Percentiles rank a stretch among this genome's conserved stretches.
phyloP scores from a whole-genome alignment of 495 filamentous ascomycete genomes.

The Tuber umbilicatum region DNA sequence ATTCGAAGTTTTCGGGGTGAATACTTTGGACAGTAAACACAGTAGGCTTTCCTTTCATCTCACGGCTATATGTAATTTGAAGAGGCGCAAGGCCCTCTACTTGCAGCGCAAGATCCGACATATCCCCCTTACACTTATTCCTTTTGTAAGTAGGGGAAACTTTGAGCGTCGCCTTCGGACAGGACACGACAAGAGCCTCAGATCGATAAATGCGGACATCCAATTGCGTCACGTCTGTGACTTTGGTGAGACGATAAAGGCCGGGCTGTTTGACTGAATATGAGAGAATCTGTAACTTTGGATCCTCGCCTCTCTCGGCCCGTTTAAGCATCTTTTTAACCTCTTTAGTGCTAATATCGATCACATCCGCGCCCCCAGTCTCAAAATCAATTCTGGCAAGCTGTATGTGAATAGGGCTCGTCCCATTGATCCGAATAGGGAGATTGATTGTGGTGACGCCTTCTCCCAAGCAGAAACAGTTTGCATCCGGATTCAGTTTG shows the following conservation, averaged over 20 bases:
- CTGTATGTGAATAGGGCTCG: slow-evolving; percentile 77
- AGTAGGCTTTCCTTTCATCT: slow-evolving; percentile 64
- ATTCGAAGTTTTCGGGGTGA: slow-evolving; percentile 76
- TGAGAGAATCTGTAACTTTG: slow-evolving; percentile 52
- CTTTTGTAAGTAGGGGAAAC: slow-evolving; percentile 54
- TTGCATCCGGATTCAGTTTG: slow-evolving; percentile 69
- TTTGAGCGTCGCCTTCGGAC: slow-evolving; percentile 68
- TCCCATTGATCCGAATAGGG: slow-evolving; percentile 91
- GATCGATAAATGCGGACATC: slow-evolving; percentile 72
- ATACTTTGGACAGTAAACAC: slow-evolving; percentile 82
- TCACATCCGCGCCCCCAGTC: slow-evolving; percentile 66
- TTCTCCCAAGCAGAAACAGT: slow-evolving; percentile 69
- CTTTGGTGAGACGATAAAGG: slow-evolving; percentile 72
- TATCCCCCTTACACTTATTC: slow-evolving; percentile 65
- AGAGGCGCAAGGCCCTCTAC: slow-evolving; percentile 88
- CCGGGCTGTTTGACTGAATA: slow-evolving; percentile 72
- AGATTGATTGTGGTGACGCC: slow-evolving; percentile 55
- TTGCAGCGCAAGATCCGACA: slow-evolving; percentile 74
- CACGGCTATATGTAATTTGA: slow-evolving; percentile 80
- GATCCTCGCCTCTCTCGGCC: slow-evolving; percentile 49
- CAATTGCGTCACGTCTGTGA: slow-evolving; percentile 85
- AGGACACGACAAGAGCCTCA: slow-evolving; percentile 72
- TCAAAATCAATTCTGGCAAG: slow-evolving; percentile 76
- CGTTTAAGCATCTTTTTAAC: slow-evolving; percentile 58
- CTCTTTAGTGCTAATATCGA: slow-evolving; percentile 65